Conservation (phyloP, 1,139 yeast species). For the Suhomyces choctaworum region DNA sequence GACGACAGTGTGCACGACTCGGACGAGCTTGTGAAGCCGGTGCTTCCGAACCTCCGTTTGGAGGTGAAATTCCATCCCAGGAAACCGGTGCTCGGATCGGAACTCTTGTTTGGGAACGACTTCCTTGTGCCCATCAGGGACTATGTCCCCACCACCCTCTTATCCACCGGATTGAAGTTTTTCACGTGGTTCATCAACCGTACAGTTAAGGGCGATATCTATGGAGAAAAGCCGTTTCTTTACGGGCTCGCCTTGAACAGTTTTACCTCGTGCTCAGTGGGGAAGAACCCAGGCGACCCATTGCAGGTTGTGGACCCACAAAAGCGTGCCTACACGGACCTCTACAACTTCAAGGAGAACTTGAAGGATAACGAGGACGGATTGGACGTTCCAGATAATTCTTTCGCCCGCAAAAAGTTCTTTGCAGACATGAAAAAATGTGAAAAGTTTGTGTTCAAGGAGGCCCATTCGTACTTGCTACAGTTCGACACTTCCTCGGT, state of each 20-base stretch:
- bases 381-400: slow-evolving; percentile 30
- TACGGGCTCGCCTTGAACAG: slow-evolving; percentile 64
- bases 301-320: slow-evolving; percentile 2
- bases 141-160: slow-evolving; percentile 52
- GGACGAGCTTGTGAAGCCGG: slow-evolving; percentile 11
- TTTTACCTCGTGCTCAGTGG: slow-evolving; percentile 41
- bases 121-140: slow-evolving; percentile 61
- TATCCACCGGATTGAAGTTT: slow-evolving; percentile 53
- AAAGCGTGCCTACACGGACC: slow-evolving; percentile 10
- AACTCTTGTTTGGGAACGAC: slow-evolving; percentile 67
- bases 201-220: slow-evolving; percentile 63
- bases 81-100: slow-evolving; percentile 48
- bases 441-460: slow-evolving; percentile 32
- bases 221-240: slow-evolving; percentile 58
- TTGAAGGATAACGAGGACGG: slow-evolving; percentile 23
- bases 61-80: slow-evolving; percentile 42
- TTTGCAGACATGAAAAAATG: slow-evolving; percentile 34
- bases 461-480: slow-evolving; percentile 28
- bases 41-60: slow-evolving; percentile 35
- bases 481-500: slow-evolving; percentile 44
- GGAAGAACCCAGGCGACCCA: slow-evolving; percentile 7
- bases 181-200: slow-evolving; percentile 61
- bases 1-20: slow-evolving; percentile 13
- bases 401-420: slow-evolving; percentile 35
- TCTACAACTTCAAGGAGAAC: slow-evolving; percentile 24